Evolutionary conservation across 306 rosid genomes (phyloP).

Genomic region (Quercus berberidifolia): DNA sequence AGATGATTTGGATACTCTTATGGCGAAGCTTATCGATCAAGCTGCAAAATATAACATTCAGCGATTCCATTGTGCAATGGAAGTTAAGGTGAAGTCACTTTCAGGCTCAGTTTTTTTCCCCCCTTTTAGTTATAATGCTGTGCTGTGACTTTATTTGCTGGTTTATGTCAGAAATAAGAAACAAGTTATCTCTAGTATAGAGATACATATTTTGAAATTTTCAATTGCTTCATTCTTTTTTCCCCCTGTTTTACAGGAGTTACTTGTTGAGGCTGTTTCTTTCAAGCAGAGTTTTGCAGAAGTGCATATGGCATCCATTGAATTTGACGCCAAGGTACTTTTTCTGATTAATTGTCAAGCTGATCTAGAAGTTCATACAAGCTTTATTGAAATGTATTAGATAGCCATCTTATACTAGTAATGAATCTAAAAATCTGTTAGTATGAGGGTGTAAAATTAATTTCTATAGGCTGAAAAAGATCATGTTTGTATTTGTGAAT

Average conservation of each 20-base stretch:
- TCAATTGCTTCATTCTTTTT: slow-evolving; percentile 16
- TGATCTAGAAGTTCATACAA: neutral
- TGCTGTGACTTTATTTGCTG: neutral
- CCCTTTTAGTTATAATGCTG: slow-evolving; percentile 13
- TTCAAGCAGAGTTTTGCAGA: slow-evolving; percentile 45
- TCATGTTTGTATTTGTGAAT: neutral
- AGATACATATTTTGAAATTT: neutral
- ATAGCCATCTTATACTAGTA: neutral
- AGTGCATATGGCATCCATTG: slow-evolving; percentile 59
- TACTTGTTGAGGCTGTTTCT: slow-evolving; percentile 63
- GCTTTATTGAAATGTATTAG: neutral
- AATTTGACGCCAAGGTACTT: slow-evolving; percentile 81
- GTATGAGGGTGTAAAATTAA: neutral
- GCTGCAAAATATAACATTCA: slow-evolving; percentile 46
- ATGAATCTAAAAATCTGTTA: neutral
- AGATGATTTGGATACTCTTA: slow-evolving; percentile 52
- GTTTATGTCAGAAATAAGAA: neutral
- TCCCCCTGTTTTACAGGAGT: slow-evolving; percentile 41
- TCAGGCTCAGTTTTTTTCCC: slow-evolving; percentile 1
- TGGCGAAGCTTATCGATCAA: slow-evolving; percentile 65
- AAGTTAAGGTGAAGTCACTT: slow-evolving; percentile 63
- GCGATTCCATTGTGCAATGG: slow-evolving; percentile 51
- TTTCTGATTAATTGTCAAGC: slow-evolving; percentile 2
- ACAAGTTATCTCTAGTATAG: neutral
- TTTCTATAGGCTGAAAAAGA: neutral